These are phyloP conservation scores for Microdochium paspali DNA, from an alignment of 2,329 filamentous ascomycete species.

Conservation along the genomic window DNA sequence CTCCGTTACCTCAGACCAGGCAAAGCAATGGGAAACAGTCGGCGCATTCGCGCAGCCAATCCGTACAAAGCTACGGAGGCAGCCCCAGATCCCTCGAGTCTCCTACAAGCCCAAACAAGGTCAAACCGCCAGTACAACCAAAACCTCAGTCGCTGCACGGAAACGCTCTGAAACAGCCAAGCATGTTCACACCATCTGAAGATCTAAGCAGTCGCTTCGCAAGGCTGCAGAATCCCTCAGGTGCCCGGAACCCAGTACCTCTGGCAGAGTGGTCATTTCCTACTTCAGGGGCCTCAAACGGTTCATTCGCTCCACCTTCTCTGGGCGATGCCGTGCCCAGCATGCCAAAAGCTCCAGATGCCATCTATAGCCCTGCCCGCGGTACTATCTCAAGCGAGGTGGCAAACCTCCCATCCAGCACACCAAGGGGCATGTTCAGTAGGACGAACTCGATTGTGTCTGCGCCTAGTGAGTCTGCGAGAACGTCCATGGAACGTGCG, in stretches of 20 bases:
- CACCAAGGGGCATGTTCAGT: constrained; percentile 53
- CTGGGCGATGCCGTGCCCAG: constrained; percentile 42
- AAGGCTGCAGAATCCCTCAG: constrained; percentile 30
- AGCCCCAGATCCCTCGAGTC: constrained; percentile 3
- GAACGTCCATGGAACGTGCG: constrained; percentile 17
- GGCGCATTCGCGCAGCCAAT: background rate
- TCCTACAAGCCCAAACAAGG: constrained; percentile 16
- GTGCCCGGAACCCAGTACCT: background rate
- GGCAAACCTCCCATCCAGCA: constrained; percentile 55
- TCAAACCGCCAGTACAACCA: constrained; percentile 46
- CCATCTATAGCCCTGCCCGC: constrained; percentile 69
- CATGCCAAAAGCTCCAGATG: constrained; percentile 62
- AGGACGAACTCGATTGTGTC: constrained; percentile 45
- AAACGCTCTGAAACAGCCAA: constrained; percentile 36
- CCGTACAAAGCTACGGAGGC: constrained; percentile 4
- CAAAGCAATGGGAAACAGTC: background rate
- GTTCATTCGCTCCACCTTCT: constrained; percentile 23
- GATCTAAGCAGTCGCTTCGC: constrained; percentile 50
- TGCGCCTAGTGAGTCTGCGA: constrained; percentile 14
- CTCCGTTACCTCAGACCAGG: background rate
- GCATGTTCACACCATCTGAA: constrained; percentile 23
- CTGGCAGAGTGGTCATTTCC: background rate
- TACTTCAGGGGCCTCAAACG: background rate
- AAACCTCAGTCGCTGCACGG: constrained; percentile 61
- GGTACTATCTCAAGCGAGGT: constrained; percentile 59